Conservation (phyloP, 768 basidiomycete species). For the Mycena galericulata region DNA sequence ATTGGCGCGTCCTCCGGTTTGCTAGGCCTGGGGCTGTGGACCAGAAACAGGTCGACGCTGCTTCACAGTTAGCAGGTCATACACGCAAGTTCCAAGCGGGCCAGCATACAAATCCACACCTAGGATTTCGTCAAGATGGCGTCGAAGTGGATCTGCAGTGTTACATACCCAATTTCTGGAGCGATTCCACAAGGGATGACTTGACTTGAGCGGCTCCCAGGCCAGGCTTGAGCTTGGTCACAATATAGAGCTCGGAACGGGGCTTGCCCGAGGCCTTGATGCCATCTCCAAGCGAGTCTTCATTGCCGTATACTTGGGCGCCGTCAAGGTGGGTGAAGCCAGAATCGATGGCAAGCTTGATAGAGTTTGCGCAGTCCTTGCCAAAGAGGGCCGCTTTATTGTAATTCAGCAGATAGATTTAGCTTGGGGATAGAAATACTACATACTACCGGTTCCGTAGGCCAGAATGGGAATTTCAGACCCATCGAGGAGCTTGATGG, state of each 20-base stretch:
- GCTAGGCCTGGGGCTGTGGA: slow-evolving; percentile 60
- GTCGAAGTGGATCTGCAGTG: not conserved
- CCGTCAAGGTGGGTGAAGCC: slow-evolving; percentile 74
- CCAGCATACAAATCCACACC: slow-evolving; percentile 51
- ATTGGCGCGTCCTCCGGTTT: slow-evolving; percentile 49
- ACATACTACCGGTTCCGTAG: slow-evolving; percentile 66
- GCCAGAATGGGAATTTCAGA: slow-evolving; percentile 65
- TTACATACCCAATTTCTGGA: slow-evolving; percentile 58
- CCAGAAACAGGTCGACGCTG: slow-evolving; percentile 70
- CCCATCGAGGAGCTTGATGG: too few relatives aligned
- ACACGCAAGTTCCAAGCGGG: not conserved
- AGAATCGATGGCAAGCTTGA: slow-evolving; percentile 62
- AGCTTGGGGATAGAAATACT: not conserved
- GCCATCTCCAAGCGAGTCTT: slow-evolving; percentile 63
- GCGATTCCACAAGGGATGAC: slow-evolving; percentile 61
- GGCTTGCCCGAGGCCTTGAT: slow-evolving; percentile 62
- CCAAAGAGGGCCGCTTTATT: slow-evolving; percentile 53
- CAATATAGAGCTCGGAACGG: slow-evolving; percentile 69
- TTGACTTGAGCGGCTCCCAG: slow-evolving; percentile 53
- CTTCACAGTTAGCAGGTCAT: not conserved
- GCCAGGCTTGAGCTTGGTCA: slow-evolving; percentile 65
- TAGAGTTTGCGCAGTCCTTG: slow-evolving; percentile 55
- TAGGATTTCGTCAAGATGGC: not conserved
- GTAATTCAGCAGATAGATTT: not conserved
- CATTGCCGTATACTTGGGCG: slow-evolving; percentile 71